phyloP scores from a whole-genome alignment of 164 flowering plant species.

The Tetracentron sinense region DNA sequence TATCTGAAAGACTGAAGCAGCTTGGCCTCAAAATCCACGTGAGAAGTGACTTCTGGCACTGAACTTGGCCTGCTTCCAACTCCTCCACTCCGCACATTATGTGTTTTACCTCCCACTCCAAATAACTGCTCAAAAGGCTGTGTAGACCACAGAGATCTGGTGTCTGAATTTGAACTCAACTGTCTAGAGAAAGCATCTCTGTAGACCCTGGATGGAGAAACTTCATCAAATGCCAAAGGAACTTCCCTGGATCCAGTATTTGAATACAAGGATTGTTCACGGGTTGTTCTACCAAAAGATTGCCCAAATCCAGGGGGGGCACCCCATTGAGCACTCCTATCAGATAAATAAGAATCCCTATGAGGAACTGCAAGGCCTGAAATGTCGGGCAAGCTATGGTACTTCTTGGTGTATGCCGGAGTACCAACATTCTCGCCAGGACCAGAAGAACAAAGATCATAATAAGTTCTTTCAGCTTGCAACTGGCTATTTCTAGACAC shows the following conservation, averaged over 20 bases:
- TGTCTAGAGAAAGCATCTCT: slow-evolving; percentile 46
- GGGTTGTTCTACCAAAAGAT: slow-evolving; percentile 33
- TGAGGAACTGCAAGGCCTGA: slow-evolving; percentile 58
- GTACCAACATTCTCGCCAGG: slow-evolving; percentile 29
- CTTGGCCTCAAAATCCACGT: slow-evolving; percentile 54
- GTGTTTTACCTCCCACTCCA: slow-evolving; percentile 59
- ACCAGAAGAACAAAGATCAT: slow-evolving; percentile 37
- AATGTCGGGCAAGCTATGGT: slow-evolving; percentile 85
- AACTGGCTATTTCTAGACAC: slow-evolving; percentile 43
- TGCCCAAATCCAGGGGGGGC: slow-evolving; percentile 42
- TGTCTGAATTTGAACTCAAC: slow-evolving; percentile 30
- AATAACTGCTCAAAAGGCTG: slow-evolving; percentile 87
- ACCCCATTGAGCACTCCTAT: slow-evolving; percentile 44
- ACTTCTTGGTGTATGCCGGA: slow-evolving; percentile 59
- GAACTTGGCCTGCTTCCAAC: slow-evolving; percentile 20
- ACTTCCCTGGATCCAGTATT: slow-evolving; percentile 36
- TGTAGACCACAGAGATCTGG: slow-evolving; percentile 74
- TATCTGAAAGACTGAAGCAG: slow-evolving; percentile 70
- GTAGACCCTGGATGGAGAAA: slow-evolving; percentile 55
- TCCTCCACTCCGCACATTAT: slow-evolving; percentile 21
- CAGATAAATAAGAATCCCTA: slow-evolving; percentile 32
- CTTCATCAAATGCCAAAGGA: slow-evolving; percentile 53
- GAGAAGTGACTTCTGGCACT: slow-evolving; percentile 28
- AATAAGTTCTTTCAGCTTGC: slow-evolving; percentile 46
- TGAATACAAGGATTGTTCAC: slow-evolving; percentile 36